Base-by-base conservation (phyloP, 306 rosid species). In the Cicer judaicum region DNA sequence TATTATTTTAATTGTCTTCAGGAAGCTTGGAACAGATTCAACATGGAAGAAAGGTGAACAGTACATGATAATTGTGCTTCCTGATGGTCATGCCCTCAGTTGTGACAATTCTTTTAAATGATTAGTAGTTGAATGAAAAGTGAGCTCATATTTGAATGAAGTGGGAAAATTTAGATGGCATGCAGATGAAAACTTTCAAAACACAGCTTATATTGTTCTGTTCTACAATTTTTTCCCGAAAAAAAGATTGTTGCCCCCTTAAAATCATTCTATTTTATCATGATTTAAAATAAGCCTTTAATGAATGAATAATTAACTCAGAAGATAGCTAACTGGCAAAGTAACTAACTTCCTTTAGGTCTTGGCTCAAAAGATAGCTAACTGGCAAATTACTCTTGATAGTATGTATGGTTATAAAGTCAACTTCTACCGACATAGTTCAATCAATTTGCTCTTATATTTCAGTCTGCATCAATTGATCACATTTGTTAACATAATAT, bases 11-110 rank as follows among this genome's bases (percentile, higher is more conserved):
- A 42, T 46, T 50, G n/a, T 75, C 48, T 75, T 15, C 89, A 93
- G 98, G 98, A 92, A 24, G 97, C 97, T 72, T 91, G 98, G 97
- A 93, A 87, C 86, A 91, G 84, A 85, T 93, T 91, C 91, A 88
- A 90, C 78, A 68, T 72, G 74, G 98, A 93, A 80, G 97, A 93
- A 81, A 87, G 98, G 63, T 91, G 79, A 68, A 52, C 38, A 72
- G 21, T 42, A 8, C 5, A 12, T n/a, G 18, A 1, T 57, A 46
- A 29, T 50, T 56, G 61, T 10, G 40, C 74, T 75, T 56, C 48
- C 3, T 38, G 64, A 46, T n/a, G 41, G 24, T 49, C 70, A 54
- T 60, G 76, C 24, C 13, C 47, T 13, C 18, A 39, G 19, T 64
- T 65, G 64, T 18, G 46, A 40, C 13, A n/a, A 74, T 60, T 81